Conservation (phyloP, 1,139 yeast species). For the Suhomyces coccinellae region DNA sequence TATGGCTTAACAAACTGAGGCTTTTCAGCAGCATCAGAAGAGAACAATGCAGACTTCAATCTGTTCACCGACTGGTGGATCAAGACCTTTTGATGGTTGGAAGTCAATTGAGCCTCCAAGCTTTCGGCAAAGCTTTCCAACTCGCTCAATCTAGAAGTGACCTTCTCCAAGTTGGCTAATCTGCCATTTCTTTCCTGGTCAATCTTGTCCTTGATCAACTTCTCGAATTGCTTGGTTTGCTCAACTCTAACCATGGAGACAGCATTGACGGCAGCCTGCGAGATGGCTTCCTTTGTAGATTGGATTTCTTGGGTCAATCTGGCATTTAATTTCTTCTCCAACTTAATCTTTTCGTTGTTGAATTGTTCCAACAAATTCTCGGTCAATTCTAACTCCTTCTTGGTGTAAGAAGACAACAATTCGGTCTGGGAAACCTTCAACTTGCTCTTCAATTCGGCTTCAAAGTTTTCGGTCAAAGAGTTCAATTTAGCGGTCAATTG, state of each 20-base stretch:
- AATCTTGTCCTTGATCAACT: conserved; percentile 60
- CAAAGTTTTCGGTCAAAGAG: conserved; percentile 41
- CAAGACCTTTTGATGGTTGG: conserved; percentile 56
- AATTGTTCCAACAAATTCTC: conserved; percentile 50
- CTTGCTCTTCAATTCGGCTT: conserved; percentile 40
- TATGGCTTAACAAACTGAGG: conserved; percentile 43
- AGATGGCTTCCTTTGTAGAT: conserved; percentile 66
- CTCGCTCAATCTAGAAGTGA: conserved; percentile 56
- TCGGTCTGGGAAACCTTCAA: conserved; percentile 48
- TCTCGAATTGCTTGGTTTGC: conserved; percentile 70
- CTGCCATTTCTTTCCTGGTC: conserved; percentile 84
- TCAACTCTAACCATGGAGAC: conserved; percentile 69
- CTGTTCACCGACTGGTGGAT: conserved; percentile 58
- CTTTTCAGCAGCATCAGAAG: conserved; percentile 27
- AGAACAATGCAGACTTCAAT: conserved; percentile 49
- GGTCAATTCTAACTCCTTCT: conserved; percentile 53
- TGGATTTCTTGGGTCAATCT: conserved; percentile 66
- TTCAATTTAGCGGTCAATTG: conserved; percentile 36
- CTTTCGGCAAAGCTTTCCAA: conserved; percentile 60
- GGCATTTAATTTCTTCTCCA: conserved; percentile 62
- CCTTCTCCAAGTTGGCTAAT: conserved; percentile 63
- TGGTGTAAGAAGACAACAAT: conserved; percentile 57
- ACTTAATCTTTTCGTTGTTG: conserved; percentile 55
- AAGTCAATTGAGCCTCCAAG: conserved; percentile 56
- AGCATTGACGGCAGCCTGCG: conserved; percentile 76